Evolutionary conservation across 495 filamentous ascomycete genomes (phyloP).

Genomic region (Annulohypoxylon stygium): DNA sequence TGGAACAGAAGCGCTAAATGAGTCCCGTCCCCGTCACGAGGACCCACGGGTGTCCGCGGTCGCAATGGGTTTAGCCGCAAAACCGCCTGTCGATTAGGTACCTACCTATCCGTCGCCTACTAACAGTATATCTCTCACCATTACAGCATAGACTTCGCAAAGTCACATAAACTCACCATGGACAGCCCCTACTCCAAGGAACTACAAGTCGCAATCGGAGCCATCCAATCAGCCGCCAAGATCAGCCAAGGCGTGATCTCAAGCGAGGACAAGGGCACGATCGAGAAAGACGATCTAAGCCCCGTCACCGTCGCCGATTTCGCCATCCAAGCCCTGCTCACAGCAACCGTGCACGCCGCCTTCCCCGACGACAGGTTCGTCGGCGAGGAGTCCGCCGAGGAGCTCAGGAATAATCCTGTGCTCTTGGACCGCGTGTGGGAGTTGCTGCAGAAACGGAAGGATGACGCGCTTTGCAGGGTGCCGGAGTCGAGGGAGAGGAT

Average conservation of each 20-base stretch:
- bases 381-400: slow-evolving; percentile 71
- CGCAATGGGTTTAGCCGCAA: background rate
- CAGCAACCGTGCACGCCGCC: slow-evolving; percentile 63
- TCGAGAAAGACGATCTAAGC: slow-evolving; percentile 69
- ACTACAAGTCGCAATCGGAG: slow-evolving; percentile 47
- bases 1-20: background rate
- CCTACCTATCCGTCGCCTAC: background rate
- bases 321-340: slow-evolving; percentile 73
- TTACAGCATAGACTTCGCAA: background rate
- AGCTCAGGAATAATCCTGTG: slow-evolving; percentile 62
- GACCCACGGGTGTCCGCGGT: background rate
- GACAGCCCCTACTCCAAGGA: slow-evolving; percentile 55
- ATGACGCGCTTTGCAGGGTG: slow-evolving; percentile 53
- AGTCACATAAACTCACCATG: slow-evolving; percentile 39
- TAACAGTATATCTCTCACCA: background rate
- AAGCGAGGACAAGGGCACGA: slow-evolving; percentile 50
- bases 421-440: slow-evolving; percentile 68
- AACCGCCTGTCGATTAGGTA: background rate
- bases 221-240: slow-evolving; percentile 54
- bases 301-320: slow-evolving; percentile 79
- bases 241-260: slow-evolving; percentile 56
- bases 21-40: background rate
- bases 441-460: slow-evolving; percentile 56
- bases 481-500: slow-evolving; percentile 67
- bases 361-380: slow-evolving; percentile 72